phyloP scores from a whole-genome alignment of 768 basidiomycete genomes.

The Tephrocybe sp. region DNA sequence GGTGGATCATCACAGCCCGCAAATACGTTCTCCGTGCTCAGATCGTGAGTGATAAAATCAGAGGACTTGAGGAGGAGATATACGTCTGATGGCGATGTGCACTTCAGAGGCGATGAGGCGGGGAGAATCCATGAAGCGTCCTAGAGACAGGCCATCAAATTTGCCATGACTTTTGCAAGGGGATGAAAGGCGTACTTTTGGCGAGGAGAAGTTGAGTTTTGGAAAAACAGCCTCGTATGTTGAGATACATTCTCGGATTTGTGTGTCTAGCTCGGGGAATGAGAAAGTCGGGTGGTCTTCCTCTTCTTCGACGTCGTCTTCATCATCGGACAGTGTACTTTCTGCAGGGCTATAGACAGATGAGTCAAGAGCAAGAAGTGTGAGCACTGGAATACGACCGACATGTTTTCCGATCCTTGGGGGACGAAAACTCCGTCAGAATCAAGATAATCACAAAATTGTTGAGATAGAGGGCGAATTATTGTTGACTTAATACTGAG shows the following conservation, averaged over 20 bases:
- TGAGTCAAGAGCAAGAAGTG: conserved; percentile 3
- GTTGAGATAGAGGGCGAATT: conserved; percentile 60
- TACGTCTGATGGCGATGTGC: conserved; percentile 84
- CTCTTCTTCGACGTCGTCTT: conserved; percentile 35
- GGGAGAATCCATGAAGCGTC: conserved; percentile 93
- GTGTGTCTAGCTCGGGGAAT: conserved; percentile 80
- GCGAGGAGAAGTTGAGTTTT: conserved; percentile 95
- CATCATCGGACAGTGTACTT: conserved; percentile 61
- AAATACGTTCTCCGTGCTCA: conserved; percentile 60
- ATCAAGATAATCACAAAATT: conserved; percentile 71
- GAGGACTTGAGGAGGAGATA: conserved; percentile 92
- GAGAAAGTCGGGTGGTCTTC: conserved; percentile 40
- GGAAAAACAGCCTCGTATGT: conserved; percentile 87
- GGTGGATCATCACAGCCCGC: conserved; percentile 47
- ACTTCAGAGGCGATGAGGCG: conserved; percentile 79
- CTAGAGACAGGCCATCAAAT: conserved; percentile 33
- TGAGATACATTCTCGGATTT: conserved; percentile 62
- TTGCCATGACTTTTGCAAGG: neutral
- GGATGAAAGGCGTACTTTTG: conserved; percentile 51
- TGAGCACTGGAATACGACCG: conserved; percentile 26
- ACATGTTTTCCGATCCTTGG: conserved; percentile 77
- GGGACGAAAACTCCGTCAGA: conserved; percentile 86
- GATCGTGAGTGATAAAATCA: conserved; percentile 83
- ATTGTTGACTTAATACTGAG: conserved; percentile 71
- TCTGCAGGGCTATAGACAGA: conserved; percentile 40